phyloP scores from a whole-genome alignment of 306 rosid genomes.

The Rosa chinensis region DNA sequence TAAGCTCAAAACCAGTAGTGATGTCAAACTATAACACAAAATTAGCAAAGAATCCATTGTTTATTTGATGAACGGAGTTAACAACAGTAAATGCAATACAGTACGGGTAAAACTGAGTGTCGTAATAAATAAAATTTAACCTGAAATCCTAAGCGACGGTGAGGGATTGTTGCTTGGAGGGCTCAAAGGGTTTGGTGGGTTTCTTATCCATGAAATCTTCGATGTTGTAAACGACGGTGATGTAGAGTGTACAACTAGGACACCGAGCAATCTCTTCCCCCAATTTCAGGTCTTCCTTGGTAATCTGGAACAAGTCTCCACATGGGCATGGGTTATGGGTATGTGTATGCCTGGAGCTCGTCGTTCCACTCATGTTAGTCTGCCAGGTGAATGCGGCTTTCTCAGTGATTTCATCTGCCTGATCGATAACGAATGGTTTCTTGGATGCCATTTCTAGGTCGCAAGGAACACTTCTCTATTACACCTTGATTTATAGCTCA shows the following conservation, averaged over 20 bases:
- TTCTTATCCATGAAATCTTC: conserved; percentile 73
- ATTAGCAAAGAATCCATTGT: too few relatives aligned
- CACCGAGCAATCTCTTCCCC: conserved; percentile 96
- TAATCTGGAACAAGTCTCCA: conserved; percentile 90
- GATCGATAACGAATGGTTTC: too few relatives aligned
- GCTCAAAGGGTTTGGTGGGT: conserved; percentile 14
- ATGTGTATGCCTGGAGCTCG: conserved; percentile 74
- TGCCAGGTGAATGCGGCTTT: too few relatives aligned
- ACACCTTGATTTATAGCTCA: too few relatives aligned
- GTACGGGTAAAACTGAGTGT: too few relatives aligned
- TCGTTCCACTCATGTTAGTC: conserved; percentile 96
- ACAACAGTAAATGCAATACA: too few relatives aligned
- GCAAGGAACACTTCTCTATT: too few relatives aligned
- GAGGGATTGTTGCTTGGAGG: conserved; percentile 49
- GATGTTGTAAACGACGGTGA: conserved; percentile 78
- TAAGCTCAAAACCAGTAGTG: too few relatives aligned
- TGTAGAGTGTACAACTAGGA: conserved; percentile 96
- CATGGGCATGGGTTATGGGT: conserved; percentile 97
- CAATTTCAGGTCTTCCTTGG: conserved; percentile 75
- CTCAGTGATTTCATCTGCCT: too few relatives aligned
- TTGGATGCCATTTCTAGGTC: too few relatives aligned
- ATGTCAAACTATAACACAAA: too few relatives aligned
- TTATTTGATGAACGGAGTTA: too few relatives aligned
- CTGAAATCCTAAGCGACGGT: conserved; percentile 59
- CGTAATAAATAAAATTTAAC: not conserved